Base-by-base conservation (phyloP, 805 yeast species). In the Scheffersomyces spartinae region DNA sequence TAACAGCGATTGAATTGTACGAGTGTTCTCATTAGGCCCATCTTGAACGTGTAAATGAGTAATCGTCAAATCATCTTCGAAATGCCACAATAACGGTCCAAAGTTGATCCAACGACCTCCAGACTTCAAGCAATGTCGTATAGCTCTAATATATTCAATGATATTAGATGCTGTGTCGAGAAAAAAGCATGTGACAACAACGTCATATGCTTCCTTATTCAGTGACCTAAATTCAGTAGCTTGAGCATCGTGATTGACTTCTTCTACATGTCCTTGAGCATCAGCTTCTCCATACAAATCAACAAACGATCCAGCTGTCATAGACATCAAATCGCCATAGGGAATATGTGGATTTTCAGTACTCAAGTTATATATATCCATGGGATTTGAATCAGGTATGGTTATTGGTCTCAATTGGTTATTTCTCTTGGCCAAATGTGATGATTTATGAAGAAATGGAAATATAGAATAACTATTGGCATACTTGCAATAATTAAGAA, bases 41-140 rank as follows among this genome's bases (percentile, higher is more conserved):
- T 48, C 41, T 4, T 39, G 40, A 1, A 31, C 26, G 4, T 39
- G 37, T 1, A 38, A 34, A 6, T 45, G 35, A 4, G 36, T 39
- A 7, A 48, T 40, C 9, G 49, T 50, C 10, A 46, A 54, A 17
- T 62, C 68, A 29, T 64, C 67, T 36, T 76, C 85, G 40, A 64
- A 73, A 46, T 79, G 88, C 85, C 85, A 75, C 26, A 73, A 48
- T 22, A 75, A 47, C 0, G 83, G 84, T 0, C 85, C 85, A 40
- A 72, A 68, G 39, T 75, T 74, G 15, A 74, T 49, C 82, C 82
- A 75, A 10, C 48, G 28, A 0, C 78, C 82, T 13, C 47, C 51
- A 1, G 44, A 40, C 17, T 55, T 52, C 30, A 74, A 37, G 13
- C 67, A 55, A 36, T 68, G 56, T 19, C 49, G 44, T 2, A 75